A percentile compares a stretch with the other conserved stretches of the same genome.
Conservation (phyloP, 306 rosid species). For the Quercus gilva region DNA sequence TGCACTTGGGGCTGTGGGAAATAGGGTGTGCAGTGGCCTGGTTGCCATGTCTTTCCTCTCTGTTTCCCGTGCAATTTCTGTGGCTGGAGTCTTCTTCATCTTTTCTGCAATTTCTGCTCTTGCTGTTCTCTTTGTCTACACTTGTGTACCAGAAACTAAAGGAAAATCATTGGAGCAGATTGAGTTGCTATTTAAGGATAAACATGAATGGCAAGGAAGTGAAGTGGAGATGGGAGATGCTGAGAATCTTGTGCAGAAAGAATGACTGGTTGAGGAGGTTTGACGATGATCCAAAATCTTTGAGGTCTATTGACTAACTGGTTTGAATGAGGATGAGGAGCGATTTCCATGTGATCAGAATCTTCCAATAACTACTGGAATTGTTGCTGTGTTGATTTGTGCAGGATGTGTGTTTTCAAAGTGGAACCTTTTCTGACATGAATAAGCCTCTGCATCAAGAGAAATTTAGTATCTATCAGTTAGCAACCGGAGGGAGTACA, state of each 20-base stretch:
- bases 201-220: conserved; percentile 38
- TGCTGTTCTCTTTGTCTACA: conserved; percentile 62
- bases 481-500: conserved; percentile 16
- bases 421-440: conserved; percentile 18
- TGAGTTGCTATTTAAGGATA: conserved; percentile 68
- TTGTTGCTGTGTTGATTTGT: neutral
- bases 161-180: conserved; percentile 95
- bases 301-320: neutral
- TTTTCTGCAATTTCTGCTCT: conserved; percentile 69
- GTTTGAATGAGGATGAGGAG: conserved; percentile 12
- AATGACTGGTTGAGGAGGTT: conserved; percentile 9
- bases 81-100: conserved; percentile 68
- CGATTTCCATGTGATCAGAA: conserved; percentile 9
- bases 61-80: conserved; percentile 51
- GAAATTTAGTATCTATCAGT: conserved; percentile 14
- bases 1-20: conserved; percentile 83
- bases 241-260: conserved; percentile 78
- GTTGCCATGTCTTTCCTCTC: conserved; percentile 94
- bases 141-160: conserved; percentile 77
- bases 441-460: conserved; percentile 19
- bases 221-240: conserved; percentile 80
- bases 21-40: conserved; percentile 80
- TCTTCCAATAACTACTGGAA: neutral
- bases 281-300: neutral
- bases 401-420: conserved; percentile 11